Evolutionary conservation across 495 filamentous ascomycete genomes (phyloP).

Genomic region (Tetracladium marchalianum): DNA sequence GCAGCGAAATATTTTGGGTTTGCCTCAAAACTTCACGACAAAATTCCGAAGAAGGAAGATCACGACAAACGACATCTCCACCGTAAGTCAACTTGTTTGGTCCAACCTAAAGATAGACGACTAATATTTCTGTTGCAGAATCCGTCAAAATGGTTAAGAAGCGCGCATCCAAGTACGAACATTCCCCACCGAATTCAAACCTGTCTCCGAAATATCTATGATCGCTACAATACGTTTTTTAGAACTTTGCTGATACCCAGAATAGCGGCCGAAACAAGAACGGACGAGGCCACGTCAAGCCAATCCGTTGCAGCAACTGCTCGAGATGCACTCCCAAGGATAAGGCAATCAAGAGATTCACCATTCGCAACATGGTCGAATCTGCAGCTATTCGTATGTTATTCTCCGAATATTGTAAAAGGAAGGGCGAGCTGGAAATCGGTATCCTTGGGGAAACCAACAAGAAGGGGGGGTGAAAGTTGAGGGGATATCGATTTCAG

Average conservation of each 20-base stretch:
- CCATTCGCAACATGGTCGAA: conserved; percentile 99
- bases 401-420: background rate
- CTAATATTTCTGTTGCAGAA: conserved; percentile 21
- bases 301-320: conserved; percentile 99
- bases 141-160: conserved; percentile 98
- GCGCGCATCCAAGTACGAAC: conserved; percentile 87
- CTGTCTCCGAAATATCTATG: background rate
- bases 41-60: background rate
- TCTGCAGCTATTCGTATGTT: conserved; percentile 97
- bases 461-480: background rate
- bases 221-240: conserved; percentile 5
- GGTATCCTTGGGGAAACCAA: background rate
- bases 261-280: conserved; percentile 97
- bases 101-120: background rate
- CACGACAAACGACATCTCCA: too few relatives aligned
- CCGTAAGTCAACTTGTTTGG: too few relatives aligned
- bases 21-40: conserved; percentile 6
- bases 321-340: conserved; percentile 99
- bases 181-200: background rate
- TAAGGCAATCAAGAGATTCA: conserved; percentile 99
- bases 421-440: background rate
- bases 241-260: too few relatives aligned
- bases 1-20: background rate
- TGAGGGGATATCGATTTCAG: background rate
- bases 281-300: conserved; percentile 95